Conservation (phyloP, 495 filamentous ascomycete species). For the Hypoxylon perforatum region DNA sequence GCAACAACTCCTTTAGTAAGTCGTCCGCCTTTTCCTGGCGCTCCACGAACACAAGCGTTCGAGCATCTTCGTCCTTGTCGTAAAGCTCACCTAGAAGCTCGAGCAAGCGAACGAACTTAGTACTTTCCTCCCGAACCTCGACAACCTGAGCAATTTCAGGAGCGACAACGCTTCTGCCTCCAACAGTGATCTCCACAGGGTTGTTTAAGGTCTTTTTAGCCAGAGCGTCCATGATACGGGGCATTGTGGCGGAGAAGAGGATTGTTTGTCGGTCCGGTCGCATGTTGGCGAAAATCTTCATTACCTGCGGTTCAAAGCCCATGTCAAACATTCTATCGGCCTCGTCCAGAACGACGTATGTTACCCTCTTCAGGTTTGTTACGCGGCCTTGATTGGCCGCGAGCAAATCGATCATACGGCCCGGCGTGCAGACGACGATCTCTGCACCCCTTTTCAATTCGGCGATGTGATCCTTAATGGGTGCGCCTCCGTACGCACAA, state of each 20-base stretch:
- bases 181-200: slow-evolving; percentile 91
- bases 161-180: slow-evolving; percentile 89
- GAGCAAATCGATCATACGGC: slow-evolving; percentile 96
- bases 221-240: slow-evolving; percentile 89
- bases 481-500: slow-evolving; percentile 94
- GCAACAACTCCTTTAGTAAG: slow-evolving; percentile 82
- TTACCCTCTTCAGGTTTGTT: slow-evolving; percentile 87
- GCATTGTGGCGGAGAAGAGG: slow-evolving; percentile 96
- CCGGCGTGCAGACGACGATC: slow-evolving; percentile 94
- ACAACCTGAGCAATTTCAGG: slow-evolving; percentile 96
- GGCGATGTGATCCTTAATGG: slow-evolving; percentile 98
- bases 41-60: slow-evolving; percentile 93
- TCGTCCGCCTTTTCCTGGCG: slow-evolving; percentile 93
- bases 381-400: slow-evolving; percentile 93
- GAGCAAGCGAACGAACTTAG: slow-evolving; percentile 85
- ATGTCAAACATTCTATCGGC: slow-evolving; percentile 99
- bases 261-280: slow-evolving; percentile 93
- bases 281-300: slow-evolving; percentile 93
- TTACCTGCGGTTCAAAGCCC: slow-evolving; percentile 98
- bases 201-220: slow-evolving; percentile 88
- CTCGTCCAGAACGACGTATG: slow-evolving; percentile 95
- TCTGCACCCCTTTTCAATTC: slow-evolving; percentile 95
- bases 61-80: slow-evolving; percentile 86
- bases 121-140: slow-evolving; percentile 83
- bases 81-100: slow-evolving; percentile 90